These are phyloP conservation scores for Cytospora schulzeri DNA, from an alignment of 2,329 filamentous ascomycete species.

Conservation along the genomic window DNA sequence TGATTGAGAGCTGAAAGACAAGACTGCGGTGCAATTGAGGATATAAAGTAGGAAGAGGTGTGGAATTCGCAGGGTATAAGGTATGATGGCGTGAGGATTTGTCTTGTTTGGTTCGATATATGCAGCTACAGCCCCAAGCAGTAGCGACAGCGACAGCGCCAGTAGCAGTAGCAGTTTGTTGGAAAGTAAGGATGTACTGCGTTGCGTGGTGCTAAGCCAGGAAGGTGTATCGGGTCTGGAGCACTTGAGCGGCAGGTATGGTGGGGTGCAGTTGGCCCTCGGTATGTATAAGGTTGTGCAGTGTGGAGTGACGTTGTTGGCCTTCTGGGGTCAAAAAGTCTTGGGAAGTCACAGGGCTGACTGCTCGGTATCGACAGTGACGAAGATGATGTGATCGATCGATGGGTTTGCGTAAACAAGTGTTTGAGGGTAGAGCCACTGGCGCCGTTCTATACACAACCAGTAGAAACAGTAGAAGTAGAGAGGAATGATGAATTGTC, in stretches of 20 bases:
- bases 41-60: constrained; percentile 4
- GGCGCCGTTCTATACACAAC: background rate
- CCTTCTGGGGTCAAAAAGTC: background rate
- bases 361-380: constrained; percentile 11
- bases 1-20: constrained; percentile 11
- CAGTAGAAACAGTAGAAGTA: background rate
- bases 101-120: background rate
- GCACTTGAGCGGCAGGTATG: background rate
- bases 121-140: constrained; percentile 4
- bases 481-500: background rate
- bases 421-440: background rate
- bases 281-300: background rate
- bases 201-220: background rate
- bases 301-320: background rate
- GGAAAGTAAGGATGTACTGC: background rate
- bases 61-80: constrained; percentile 19
- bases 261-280: background rate
- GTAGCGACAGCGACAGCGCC: background rate
- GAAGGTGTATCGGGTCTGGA: constrained; percentile 11
- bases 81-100: constrained; percentile 26
- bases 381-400: background rate
- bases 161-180: constrained; percentile 9
- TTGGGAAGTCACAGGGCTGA: constrained; percentile 20
- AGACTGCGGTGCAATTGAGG: constrained; percentile 7
- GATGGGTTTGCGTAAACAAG: no score